Evolutionary conservation across 305 asterid species (phyloP).

Genomic region (Stenogyne calaminthoides): DNA sequence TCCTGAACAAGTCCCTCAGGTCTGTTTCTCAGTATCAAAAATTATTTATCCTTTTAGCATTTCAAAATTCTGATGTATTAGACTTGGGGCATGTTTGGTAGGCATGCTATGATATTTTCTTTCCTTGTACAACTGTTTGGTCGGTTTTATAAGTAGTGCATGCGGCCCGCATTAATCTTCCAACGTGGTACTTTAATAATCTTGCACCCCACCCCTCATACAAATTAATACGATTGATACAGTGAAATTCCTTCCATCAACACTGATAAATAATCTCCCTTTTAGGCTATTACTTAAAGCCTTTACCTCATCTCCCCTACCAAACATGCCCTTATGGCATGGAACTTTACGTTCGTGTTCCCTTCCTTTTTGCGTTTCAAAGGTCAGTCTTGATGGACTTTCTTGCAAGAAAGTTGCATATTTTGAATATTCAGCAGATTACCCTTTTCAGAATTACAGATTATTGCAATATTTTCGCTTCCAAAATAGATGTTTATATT

Average conservation of each 20-base stretch:
- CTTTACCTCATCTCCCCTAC: too few relatives aligned
- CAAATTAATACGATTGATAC: too few relatives aligned
- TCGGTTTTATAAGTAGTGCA: too few relatives aligned
- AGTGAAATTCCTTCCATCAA: too few relatives aligned
- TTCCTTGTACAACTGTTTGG: too few relatives aligned
- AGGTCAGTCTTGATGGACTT: background rate
- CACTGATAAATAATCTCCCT: too few relatives aligned
- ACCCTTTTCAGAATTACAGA: slow-evolving; percentile 3
- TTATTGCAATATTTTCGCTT: background rate
- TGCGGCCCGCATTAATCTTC: too few relatives aligned
- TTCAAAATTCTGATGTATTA: background rate
- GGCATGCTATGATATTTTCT: too few relatives aligned
- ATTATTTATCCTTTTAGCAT: background rate
- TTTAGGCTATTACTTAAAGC: too few relatives aligned
- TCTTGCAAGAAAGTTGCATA: background rate
- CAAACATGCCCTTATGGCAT: background rate
- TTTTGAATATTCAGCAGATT: background rate
- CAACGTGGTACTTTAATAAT: too few relatives aligned
- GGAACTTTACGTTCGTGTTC: background rate
- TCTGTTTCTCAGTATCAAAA: background rate
- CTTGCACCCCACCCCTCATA: too few relatives aligned
- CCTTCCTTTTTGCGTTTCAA: background rate
- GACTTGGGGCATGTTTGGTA: background rate
- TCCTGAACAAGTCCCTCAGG: slow-evolving; percentile 67
- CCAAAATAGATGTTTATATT: background rate